A percentile compares a stretch with the other conserved stretches of the same genome.
Conservation (phyloP, 176 grass and related monocot species). For the Elaeis guineensis region DNA sequence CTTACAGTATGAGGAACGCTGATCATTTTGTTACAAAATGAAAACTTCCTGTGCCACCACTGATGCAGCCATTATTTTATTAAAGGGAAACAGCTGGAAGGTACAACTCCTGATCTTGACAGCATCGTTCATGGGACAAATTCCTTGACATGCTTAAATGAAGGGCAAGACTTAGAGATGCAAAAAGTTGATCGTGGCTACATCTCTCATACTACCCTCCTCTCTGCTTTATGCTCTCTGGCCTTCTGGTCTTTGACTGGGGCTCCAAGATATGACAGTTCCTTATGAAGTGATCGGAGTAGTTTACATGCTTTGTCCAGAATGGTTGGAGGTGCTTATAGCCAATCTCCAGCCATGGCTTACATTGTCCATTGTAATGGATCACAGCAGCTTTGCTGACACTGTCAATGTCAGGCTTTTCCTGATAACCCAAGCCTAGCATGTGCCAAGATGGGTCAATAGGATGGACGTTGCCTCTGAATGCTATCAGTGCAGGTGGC, state of each 20-base stretch:
- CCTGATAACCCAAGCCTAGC: slow-evolving; percentile 92
- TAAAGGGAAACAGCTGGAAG: too few relatives aligned
- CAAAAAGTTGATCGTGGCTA: too few relatives aligned
- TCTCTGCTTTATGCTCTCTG: neutral
- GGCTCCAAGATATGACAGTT: slow-evolving; percentile 94
- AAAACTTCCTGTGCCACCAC: too few relatives aligned
- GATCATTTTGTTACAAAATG: too few relatives aligned
- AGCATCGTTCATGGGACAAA: neutral
- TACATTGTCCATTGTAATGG: slow-evolving; percentile 91
- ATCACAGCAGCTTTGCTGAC: slow-evolving; percentile 79
- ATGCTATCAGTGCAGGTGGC: slow-evolving; percentile 90
- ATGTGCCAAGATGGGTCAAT: slow-evolving; percentile 86
- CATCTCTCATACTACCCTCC: too few relatives aligned
- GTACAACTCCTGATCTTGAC: too few relatives aligned
- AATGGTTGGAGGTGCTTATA: slow-evolving; percentile 86
- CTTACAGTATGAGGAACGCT: too few relatives aligned
- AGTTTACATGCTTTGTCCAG: slow-evolving; percentile 91
- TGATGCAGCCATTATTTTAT: too few relatives aligned
- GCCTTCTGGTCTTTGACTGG: slow-evolving; percentile 42
- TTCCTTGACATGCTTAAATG: neutral
- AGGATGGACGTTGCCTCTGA: slow-evolving; percentile 77
- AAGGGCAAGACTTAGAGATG: too few relatives aligned
- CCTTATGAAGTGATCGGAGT: slow-evolving; percentile 79
- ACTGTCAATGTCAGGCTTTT: slow-evolving; percentile 69
- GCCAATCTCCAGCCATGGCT: slow-evolving; percentile 92